phyloP scores from a whole-genome alignment of 202 grass and related monocot species.

The Eragrostis tef region DNA sequence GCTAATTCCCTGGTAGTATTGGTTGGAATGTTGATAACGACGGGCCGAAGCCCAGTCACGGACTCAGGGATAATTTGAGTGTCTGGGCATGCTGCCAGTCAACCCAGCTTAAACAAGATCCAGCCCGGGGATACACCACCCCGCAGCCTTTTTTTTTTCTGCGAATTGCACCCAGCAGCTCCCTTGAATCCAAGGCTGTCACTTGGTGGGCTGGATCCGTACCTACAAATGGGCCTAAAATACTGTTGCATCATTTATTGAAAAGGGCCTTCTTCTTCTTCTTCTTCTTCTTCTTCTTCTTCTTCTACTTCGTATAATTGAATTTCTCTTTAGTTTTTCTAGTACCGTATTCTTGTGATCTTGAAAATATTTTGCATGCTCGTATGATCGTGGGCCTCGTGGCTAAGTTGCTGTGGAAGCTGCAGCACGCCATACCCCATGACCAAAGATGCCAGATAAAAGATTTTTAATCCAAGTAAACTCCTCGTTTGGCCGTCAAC shows the following conservation, averaged over 20 bases:
- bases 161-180: too few relatives aligned
- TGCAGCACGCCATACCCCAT: not conserved
- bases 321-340: not conserved
- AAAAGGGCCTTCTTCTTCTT: not conserved
- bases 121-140: not conserved
- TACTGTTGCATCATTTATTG: not conserved
- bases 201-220: not conserved
- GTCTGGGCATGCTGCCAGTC: not conserved
- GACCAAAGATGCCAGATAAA: not conserved
- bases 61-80: not conserved
- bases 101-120: not conserved
- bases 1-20: not conserved
- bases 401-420: not conserved
- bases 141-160: too few relatives aligned
- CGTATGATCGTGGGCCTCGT: not conserved
- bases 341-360: not conserved
- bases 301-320: not conserved
- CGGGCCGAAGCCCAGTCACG: not conserved
- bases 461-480: not conserved
- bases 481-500: slow-evolving; percentile 21
- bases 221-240: not conserved
- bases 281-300: not conserved
- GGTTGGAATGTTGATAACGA: not conserved
- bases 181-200: too few relatives aligned
- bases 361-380: not conserved